Base-by-base conservation (phyloP, 495 filamentous ascomycete genomes). In the Annulohypoxylon stygium region DNA sequence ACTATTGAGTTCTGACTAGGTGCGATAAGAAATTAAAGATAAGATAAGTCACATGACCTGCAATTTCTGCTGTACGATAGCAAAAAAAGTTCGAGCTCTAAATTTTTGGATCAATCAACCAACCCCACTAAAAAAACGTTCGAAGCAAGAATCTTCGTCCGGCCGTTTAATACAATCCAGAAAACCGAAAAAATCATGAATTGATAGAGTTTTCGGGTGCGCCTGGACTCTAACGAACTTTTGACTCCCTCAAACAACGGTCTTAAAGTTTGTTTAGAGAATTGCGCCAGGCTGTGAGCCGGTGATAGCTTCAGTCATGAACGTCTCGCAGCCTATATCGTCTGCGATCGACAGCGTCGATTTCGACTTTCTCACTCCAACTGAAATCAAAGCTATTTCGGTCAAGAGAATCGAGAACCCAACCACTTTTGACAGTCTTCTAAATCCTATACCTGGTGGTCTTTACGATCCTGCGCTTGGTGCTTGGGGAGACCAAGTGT, bases 391-490 rank as follows among this genome's bases (percentile, higher is more conserved):
- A 80, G 87, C 90, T 69, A 87, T 97, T 54, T 98, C 97, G 8
- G 97, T 97, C 65, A 96, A 94, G 84, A 89, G 89, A 81, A 96
- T 99, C 74, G 89, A 94, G 69, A 95, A 95, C 84, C 90, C 93
- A 20, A 90, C 86, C 47, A 97, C 97, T 20, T 94, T 98, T 80
- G 95, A 97, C 80, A 92, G 89, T 67, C 88, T 97, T 47, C 85
- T 95, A 74, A 93, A 94, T 76, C 93, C 93, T 45, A 86, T 92
- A 34, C 93, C 93, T 18, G 92, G 93, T 65, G 97, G 97, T 76
- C 86, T 99, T 7, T 97, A 98, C 78, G 97, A 98, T 81, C 86
- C 93, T 50, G 94, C 96, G 60, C 85, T 99, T 60, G 97, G 97
- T n/a, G 92, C 96, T 59, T 95, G 92, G 88, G 88, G 88, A 54